A percentile compares a stretch with the other conserved stretches of the same genome.
These are phyloP conservation scores for Dactylellina sp. DNA, from an alignment of 2,329 filamentous ascomycete genomes.

Conservation along the genomic window DNA sequence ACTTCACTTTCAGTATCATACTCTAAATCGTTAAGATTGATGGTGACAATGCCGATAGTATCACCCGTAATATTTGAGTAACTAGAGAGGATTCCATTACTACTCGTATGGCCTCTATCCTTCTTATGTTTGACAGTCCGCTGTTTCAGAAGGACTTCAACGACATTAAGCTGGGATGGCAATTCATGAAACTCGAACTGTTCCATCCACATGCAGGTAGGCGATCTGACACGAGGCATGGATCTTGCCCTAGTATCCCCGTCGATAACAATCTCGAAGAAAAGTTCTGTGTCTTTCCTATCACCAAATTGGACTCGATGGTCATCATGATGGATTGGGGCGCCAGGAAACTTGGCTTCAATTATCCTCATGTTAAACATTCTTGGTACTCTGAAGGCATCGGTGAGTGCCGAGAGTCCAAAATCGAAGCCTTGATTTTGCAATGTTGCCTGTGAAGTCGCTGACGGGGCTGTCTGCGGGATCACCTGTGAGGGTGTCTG, in stretches of 20 bases:
- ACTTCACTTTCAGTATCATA: conserved; percentile 72
- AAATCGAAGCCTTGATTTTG: conserved; percentile 65
- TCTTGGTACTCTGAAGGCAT: conserved; percentile 52
- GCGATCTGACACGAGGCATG: conserved; percentile 76
- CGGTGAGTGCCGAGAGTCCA: conserved; percentile 64
- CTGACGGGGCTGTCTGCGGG: no score
- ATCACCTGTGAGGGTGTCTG: no score
- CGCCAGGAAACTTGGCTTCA: conserved; percentile 70
- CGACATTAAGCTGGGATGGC: conserved; percentile 74
- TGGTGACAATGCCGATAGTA: conserved; percentile 76
- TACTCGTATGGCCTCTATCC: conserved; percentile 60
- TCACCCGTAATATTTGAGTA: conserved; percentile 58
- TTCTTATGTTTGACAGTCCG: conserved; percentile 64
- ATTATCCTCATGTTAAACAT: conserved; percentile 52
- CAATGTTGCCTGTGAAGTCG: not conserved
- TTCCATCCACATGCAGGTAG: conserved; percentile 84
- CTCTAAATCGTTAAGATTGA: conserved; percentile 75
- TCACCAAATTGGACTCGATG: conserved; percentile 64
- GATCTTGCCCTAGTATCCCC: conserved; percentile 82
- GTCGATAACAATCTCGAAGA: conserved; percentile 82
- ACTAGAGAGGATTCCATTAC: conserved; percentile 55
- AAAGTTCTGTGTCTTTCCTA: conserved; percentile 74
- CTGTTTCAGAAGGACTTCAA: conserved; percentile 79
- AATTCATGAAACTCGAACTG: conserved; percentile 82
- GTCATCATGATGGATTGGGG: conserved; percentile 58